Percentiles rank a stretch among this genome's conserved stretches.
phyloP scores from a whole-genome alignment of 148 eudicot genomes.

The Amaranthus palmeri region DNA sequence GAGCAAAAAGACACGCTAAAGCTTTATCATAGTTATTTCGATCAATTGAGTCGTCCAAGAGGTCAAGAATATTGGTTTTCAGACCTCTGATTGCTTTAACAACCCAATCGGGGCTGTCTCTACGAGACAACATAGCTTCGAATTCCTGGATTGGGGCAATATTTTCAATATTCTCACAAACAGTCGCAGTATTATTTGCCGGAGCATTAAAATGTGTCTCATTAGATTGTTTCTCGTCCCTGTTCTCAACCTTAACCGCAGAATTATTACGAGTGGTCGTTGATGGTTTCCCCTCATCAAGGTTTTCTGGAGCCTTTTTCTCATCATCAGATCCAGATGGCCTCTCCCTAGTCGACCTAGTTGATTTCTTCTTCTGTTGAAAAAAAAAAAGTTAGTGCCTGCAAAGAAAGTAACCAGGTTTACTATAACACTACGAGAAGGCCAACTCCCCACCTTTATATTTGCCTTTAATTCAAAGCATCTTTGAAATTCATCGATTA shows the following conservation, averaged over 20 bases:
- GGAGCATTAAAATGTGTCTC: slow-evolving; percentile 34
- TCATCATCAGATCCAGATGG: slow-evolving; percentile 68
- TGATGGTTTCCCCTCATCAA: slow-evolving; percentile 27
- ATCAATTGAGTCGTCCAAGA: slow-evolving; percentile 58
- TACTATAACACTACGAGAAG: neutral
- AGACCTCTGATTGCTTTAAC: slow-evolving; percentile 62
- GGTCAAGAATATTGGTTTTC: slow-evolving; percentile 52
- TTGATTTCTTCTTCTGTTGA: slow-evolving; percentile 78
- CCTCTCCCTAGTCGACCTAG: slow-evolving; percentile 54
- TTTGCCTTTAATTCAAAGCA: slow-evolving; percentile 79
- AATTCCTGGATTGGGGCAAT: slow-evolving; percentile 74
- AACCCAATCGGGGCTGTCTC: slow-evolving; percentile 84
- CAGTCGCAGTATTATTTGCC: slow-evolving; percentile 35
- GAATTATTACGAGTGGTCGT: slow-evolving; percentile 37
- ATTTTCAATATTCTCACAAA: slow-evolving; percentile 60
- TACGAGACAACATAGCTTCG: slow-evolving; percentile 86
- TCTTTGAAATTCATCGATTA: slow-evolving; percentile 58
- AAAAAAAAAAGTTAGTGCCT: slow-evolving; percentile 14
- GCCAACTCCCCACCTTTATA: slow-evolving; percentile 48
- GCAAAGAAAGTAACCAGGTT: neutral
- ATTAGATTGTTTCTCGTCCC: slow-evolving; percentile 37
- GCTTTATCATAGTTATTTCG: slow-evolving; percentile 61
- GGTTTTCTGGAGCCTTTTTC: slow-evolving; percentile 34
- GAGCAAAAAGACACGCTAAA: slow-evolving; percentile 68
- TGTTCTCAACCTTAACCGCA: slow-evolving; percentile 47